Evolutionary conservation across 495 filamentous ascomycete genomes (phyloP).

Genomic region (Cetradonia linearis): DNA sequence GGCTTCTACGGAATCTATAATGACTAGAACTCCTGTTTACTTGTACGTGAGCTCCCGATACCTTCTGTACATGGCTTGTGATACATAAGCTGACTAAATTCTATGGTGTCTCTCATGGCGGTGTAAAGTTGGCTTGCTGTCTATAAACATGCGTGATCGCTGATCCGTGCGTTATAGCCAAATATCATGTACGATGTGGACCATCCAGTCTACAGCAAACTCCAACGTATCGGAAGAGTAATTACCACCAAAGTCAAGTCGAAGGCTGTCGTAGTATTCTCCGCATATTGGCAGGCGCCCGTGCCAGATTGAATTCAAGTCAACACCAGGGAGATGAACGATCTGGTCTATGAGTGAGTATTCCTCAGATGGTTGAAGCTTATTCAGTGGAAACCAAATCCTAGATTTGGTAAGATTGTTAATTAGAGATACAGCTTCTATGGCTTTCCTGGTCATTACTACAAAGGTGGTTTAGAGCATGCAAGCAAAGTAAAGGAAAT

Average conservation of each 20-base stretch:
- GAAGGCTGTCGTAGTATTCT: conserved; percentile 75
- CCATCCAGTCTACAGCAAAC: conserved; percentile 64
- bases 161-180: conserved; percentile 37
- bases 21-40: conserved; percentile 53
- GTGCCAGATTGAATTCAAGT: conserved; percentile 50
- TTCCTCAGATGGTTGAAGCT: background rate
- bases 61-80: background rate
- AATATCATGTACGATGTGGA: conserved; percentile 62
- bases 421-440: conserved; percentile 47
- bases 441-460: conserved; percentile 58
- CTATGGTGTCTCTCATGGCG: conserved; percentile 55
- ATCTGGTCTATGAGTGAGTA: conserved; percentile 72
- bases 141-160: background rate
- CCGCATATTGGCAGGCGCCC: conserved; percentile 72
- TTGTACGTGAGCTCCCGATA: conserved; percentile 33
- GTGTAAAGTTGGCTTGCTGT: conserved; percentile 40
- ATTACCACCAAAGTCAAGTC: conserved; percentile 74
- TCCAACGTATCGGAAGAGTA: conserved; percentile 60
- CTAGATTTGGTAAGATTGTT: conserved; percentile 16
- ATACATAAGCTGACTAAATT: background rate
- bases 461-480: conserved; percentile 25
- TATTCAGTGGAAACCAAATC: background rate
- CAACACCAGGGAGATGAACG: conserved; percentile 57
- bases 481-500: background rate
- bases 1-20: background rate